Evolutionary conservation across 495 filamentous ascomycete genomes (phyloP).

Genomic region (Hyaloscypha variabilis): DNA sequence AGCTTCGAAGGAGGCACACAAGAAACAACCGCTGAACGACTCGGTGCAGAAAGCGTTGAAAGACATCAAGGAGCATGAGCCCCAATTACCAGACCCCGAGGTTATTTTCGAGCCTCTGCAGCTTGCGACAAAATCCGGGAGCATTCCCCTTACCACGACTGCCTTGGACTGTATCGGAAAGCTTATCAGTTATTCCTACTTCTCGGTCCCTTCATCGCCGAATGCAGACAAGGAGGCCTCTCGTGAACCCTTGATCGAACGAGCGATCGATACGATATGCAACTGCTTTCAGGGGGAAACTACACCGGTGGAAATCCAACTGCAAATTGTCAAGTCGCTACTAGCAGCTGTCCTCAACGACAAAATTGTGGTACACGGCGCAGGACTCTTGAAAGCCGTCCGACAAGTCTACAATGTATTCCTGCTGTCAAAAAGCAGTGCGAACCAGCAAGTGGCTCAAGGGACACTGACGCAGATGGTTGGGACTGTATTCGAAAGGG

Average conservation of each 20-base stretch:
- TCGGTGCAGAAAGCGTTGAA: slow-evolving; percentile 77
- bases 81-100: slow-evolving; percentile 77
- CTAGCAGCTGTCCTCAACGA: slow-evolving; percentile 95
- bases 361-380: slow-evolving; percentile 97
- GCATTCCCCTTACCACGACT: slow-evolving; percentile 80
- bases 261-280: slow-evolving; percentile 98
- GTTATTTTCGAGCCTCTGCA: slow-evolving; percentile 88
- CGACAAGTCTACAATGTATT: slow-evolving; percentile 99
- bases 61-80: slow-evolving; percentile 77
- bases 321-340: slow-evolving; percentile 97
- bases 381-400: slow-evolving; percentile 95
- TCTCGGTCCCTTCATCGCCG: slow-evolving; percentile 69
- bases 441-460: slow-evolving; percentile 95
- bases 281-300: slow-evolving; percentile 98
- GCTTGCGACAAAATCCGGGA: slow-evolving; percentile 82
- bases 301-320: slow-evolving; percentile 85
- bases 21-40: slow-evolving; percentile 77
- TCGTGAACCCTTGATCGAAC: slow-evolving; percentile 79
- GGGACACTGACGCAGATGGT: slow-evolving; percentile 98
- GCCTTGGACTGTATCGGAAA: slow-evolving; percentile 98
- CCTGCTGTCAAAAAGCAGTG: slow-evolving; percentile 83
- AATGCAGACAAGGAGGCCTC: slow-evolving; percentile 51
- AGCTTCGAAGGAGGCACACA: slow-evolving; percentile 82
- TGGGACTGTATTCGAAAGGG: slow-evolving; percentile 93
- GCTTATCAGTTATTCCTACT: slow-evolving; percentile 97